Percentiles rank a stretch among this genome's conserved stretches.
These are phyloP conservation scores for Apiospora arundinis DNA, from an alignment of 2,329 filamentous ascomycete genomes.

Conservation along the genomic window DNA sequence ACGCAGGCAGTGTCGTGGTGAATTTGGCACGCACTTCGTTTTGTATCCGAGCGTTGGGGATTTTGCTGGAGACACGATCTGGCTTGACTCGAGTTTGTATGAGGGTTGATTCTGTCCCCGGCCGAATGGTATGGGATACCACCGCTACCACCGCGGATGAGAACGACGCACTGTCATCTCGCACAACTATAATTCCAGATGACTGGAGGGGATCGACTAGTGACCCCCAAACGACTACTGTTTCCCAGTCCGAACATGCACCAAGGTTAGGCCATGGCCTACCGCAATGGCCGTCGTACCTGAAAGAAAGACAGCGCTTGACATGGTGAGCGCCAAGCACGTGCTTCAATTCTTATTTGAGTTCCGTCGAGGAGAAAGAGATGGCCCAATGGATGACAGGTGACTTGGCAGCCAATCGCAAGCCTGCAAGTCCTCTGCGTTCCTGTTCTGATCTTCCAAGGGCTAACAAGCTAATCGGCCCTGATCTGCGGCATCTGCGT, in stretches of 20 bases:
- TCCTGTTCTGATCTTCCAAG: not conserved
- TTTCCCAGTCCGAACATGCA: not conserved
- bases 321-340: not conserved
- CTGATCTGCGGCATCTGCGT: conserved; percentile 16
- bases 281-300: not conserved
- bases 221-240: conserved; percentile 5
- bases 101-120: conserved; percentile 7
- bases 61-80: not conserved
- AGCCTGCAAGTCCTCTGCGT: not conserved
- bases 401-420: not conserved
- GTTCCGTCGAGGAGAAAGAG: not conserved
- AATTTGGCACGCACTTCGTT: conserved; percentile 8
- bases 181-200: conserved; percentile 13
- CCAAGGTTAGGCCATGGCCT: not conserved
- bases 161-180: conserved; percentile 5
- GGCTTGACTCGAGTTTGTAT: not conserved
- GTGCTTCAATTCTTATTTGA: not conserved
- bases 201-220: conserved; percentile 3
- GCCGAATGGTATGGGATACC: not conserved
- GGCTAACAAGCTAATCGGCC: not conserved
- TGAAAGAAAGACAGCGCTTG: not conserved
- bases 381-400: not conserved
- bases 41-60: not conserved
- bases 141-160: not conserved
- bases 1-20: not conserved